A percentile compares a stretch with the other conserved stretches of the same genome.
phyloP scores from a whole-genome alignment of 179 eudicot genomes.

The Spinacia oleracea region DNA sequence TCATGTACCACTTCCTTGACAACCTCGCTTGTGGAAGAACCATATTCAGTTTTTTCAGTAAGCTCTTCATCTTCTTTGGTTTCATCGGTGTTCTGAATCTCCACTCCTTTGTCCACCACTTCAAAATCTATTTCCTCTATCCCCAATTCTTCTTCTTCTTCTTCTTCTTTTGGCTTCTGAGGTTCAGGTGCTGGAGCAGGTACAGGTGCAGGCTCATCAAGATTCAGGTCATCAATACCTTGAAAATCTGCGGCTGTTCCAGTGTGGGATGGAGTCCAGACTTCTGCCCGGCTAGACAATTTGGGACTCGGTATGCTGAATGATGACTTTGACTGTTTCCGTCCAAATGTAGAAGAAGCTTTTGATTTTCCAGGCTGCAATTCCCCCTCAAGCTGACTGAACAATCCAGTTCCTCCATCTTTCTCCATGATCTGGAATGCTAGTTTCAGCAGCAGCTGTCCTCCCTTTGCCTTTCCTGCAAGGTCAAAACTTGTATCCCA shows the following conservation, averaged over 20 bases:
- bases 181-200: constrained; percentile 40
- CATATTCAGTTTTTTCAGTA: constrained; percentile 52
- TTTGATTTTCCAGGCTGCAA: constrained; percentile 35
- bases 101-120: constrained; percentile 86
- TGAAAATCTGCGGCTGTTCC: constrained; percentile 55
- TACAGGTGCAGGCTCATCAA: constrained; percentile 61
- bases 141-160: constrained; percentile 47
- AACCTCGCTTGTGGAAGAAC: constrained; percentile 73
- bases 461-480: constrained; percentile 88
- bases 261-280: constrained; percentile 76
- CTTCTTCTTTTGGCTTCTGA: constrained; percentile 49
- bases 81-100: constrained; percentile 48
- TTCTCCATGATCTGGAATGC: constrained; percentile 97
- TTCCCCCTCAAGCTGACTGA: constrained; percentile 48
- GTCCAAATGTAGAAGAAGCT: constrained; percentile 49
- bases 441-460: constrained; percentile 74
- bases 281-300: constrained; percentile 53
- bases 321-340: constrained; percentile 79
- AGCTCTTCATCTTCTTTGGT: constrained; percentile 39
- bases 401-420: constrained; percentile 78
- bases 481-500: constrained; percentile 85
- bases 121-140: constrained; percentile 80
- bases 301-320: constrained; percentile 94
- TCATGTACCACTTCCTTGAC: constrained; percentile 89
- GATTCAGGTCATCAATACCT: constrained; percentile 80